Percentiles rank a stretch among this genome's conserved stretches.
Evolutionary conservation across 345 rosid species (phyloP).

Genomic region (sweet orange (Citrus sinensis)): DNA sequence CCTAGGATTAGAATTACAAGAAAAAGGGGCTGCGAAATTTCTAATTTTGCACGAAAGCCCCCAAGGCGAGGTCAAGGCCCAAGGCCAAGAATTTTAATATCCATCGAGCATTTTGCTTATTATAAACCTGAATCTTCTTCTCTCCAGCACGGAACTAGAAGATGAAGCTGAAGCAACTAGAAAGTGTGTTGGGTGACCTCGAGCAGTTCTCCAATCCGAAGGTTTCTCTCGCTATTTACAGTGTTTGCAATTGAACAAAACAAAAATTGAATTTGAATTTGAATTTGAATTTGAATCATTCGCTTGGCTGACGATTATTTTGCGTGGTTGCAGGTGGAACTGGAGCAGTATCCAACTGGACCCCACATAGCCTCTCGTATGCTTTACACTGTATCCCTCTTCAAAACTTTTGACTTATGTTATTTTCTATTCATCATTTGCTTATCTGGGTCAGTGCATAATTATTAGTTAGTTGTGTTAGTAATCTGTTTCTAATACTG

Average conservation of each 20-base stretch:
- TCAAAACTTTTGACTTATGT: background rate
- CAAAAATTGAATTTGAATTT: too few relatives aligned
- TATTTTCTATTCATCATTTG: background rate
- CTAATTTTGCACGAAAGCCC: background rate
- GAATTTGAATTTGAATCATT: background rate
- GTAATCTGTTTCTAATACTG: background rate
- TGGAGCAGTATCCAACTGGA: constrained; percentile 96
- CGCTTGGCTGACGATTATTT: background rate
- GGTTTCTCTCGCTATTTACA: constrained; percentile 30
- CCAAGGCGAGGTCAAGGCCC: background rate
- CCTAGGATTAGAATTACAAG: background rate
- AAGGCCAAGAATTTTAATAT: too few relatives aligned
- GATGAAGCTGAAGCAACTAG: constrained; percentile 93
- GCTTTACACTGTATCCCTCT: constrained; percentile 61
- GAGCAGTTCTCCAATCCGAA: constrained; percentile 75
- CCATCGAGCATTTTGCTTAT: too few relatives aligned
- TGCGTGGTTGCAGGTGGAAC: constrained; percentile 55
- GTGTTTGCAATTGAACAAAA: background rate
- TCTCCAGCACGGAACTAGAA: background rate
- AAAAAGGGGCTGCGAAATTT: background rate
- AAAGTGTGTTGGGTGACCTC: constrained; percentile 68
- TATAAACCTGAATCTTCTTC: background rate
- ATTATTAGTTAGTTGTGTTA: background rate
- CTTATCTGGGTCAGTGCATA: background rate
- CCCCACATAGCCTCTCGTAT: constrained; percentile 96